phyloP scores from a whole-genome alignment of 768 basidiomycete species.

The Piloderma croceum region DNA sequence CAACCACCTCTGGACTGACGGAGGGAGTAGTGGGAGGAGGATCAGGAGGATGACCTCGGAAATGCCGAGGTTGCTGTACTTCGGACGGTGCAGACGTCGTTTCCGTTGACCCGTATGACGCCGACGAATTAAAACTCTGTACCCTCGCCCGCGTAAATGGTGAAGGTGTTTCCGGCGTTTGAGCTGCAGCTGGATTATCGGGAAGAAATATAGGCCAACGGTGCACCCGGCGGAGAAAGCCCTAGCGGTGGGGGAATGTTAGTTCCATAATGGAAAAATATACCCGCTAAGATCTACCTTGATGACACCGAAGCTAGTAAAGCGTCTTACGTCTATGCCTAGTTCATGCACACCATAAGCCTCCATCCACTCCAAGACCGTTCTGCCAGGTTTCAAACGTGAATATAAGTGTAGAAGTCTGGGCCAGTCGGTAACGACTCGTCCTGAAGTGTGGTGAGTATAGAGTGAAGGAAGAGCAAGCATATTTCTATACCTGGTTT shows the following conservation, averaged over 20 bases:
- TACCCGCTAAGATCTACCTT: constrained; percentile 48
- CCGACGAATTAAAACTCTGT: constrained; percentile 11
- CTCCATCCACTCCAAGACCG: constrained; percentile 86
- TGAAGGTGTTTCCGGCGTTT: no score
- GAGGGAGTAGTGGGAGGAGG: constrained; percentile 19
- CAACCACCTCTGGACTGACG: constrained; percentile 20
- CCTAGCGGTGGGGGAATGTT: constrained; percentile 37
- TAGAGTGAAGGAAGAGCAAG: constrained; percentile 3
- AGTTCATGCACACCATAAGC: constrained; percentile 58
- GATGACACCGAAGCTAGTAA: constrained; percentile 95
- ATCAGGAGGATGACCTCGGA: constrained; percentile 26
- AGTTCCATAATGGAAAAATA: neutral
- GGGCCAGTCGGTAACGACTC: constrained; percentile 76
- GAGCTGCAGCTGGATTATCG: no score
- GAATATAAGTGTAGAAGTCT: constrained; percentile 84
- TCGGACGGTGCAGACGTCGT: constrained; percentile 19
- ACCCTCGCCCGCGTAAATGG: no score
- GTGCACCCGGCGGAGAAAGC: constrained; percentile 88
- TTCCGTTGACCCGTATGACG: constrained; percentile 20
- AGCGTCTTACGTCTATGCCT: constrained; percentile 89
- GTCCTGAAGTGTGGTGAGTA: constrained; percentile 32
- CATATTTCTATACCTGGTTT: constrained; percentile 48
- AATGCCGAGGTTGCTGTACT: constrained; percentile 10
- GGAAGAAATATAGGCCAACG: constrained; percentile 80
- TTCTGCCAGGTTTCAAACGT: constrained; percentile 74